Conservation (phyloP, 495 filamentous ascomycete species). For the Amorphotheca resinae region DNA sequence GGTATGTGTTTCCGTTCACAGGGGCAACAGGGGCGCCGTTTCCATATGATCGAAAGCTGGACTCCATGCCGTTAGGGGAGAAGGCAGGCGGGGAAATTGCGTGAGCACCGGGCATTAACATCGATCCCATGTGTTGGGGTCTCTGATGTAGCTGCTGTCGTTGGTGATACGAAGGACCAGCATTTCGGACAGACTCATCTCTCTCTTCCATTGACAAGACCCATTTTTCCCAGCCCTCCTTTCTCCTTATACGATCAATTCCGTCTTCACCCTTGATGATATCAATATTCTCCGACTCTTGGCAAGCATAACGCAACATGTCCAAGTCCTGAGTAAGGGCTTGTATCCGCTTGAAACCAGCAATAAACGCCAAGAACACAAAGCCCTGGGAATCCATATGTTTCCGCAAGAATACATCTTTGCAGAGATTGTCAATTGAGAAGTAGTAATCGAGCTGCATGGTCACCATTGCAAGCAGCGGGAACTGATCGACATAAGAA, state of each 20-base stretch:
- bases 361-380: constrained; percentile 65
- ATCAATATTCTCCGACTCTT: constrained; percentile 57
- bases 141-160: constrained; percentile 2
- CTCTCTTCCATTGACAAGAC: constrained; percentile 41
- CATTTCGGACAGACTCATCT: constrained; percentile 27
- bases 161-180: constrained; percentile 24
- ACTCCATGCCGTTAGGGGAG: constrained; percentile 23
- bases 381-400: constrained; percentile 94
- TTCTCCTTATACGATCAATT: constrained; percentile 63
- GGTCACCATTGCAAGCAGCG: constrained; percentile 43
- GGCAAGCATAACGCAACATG: constrained; percentile 59
- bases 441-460: constrained; percentile 93
- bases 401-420: constrained; percentile 76
- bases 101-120: constrained; percentile 22
- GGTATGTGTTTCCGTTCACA: constrained; percentile 30
- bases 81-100: constrained; percentile 23
- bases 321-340: constrained; percentile 59
- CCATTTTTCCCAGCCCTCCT: constrained; percentile 71
- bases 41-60: constrained; percentile 19
- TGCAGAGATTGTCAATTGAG: constrained; percentile 91
- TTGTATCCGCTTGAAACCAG: constrained; percentile 74
- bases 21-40: constrained; percentile 28
- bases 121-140: constrained; percentile 14
- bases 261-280: constrained; percentile 57
- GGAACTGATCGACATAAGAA: constrained; percentile 42